A percentile compares a stretch with the other conserved stretches of the same genome.
phyloP scores from a whole-genome alignment of 1,284 basidiomycete genomes.

The Polyporus tsugae region DNA sequence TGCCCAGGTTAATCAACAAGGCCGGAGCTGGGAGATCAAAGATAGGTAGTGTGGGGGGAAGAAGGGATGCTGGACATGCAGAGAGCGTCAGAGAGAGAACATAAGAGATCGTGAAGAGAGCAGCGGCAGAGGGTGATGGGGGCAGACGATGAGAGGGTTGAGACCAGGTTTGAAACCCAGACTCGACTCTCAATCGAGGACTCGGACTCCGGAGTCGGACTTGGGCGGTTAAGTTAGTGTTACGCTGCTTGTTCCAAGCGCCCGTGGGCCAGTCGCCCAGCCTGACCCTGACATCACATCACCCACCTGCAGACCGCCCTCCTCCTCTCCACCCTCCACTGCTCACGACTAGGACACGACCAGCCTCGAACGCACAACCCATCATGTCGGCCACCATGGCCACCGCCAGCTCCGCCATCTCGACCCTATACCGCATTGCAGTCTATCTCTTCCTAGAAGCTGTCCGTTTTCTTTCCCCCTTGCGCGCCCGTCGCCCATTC shows the following conservation, averaged over 20 bases:
- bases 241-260: not conserved
- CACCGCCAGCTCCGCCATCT: conserved; percentile 34
- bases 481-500: not conserved
- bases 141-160: conserved; percentile 9
- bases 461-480: conserved; percentile 23
- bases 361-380: not conserved
- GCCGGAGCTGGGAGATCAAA: conserved; percentile 8
- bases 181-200: no score
- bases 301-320: not conserved
- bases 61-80: conserved; percentile 11
- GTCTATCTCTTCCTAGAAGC: conserved; percentile 39
- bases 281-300: conserved; percentile 21
- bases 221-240: no score
- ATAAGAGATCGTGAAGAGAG: conserved; percentile 24
- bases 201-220: not conserved
- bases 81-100: conserved; percentile 24
- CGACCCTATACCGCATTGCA: conserved; percentile 36
- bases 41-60: not conserved
- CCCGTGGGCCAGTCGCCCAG: not conserved
- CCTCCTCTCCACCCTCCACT: conserved; percentile 3
- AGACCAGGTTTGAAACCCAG: not conserved
- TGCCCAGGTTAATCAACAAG: conserved; percentile 17
- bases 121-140: not conserved
- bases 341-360: conserved; percentile 14
- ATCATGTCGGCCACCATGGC: conserved; percentile 32